A percentile compares a stretch with the other conserved stretches of the same genome.
Conservation (phyloP, 202 grass and related monocot genomes). For the Thinopyrum obtusiflorum region DNA sequence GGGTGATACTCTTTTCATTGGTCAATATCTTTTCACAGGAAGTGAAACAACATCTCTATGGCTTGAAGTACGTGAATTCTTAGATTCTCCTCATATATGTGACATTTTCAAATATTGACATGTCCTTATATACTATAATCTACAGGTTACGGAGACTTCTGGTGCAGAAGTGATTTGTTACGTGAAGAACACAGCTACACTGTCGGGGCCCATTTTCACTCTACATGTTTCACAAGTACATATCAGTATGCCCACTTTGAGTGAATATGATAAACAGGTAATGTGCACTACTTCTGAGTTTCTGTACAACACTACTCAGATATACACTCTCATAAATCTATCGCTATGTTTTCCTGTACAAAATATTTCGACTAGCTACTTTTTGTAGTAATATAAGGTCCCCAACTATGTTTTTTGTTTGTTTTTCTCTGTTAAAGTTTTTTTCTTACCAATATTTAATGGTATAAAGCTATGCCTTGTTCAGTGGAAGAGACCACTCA, state of each 20-base stretch:
- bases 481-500: background rate
- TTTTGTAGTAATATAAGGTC: slow-evolving; percentile 9
- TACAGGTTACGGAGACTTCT: slow-evolving; percentile 65
- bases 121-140: slow-evolving; percentile 15
- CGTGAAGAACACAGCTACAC: slow-evolving; percentile 78
- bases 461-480: background rate
- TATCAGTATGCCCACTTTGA: slow-evolving; percentile 88
- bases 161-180: slow-evolving; percentile 73
- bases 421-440: background rate
- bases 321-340: background rate
- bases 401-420: background rate
- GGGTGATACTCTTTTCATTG: slow-evolving; percentile 95
- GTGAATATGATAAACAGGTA: slow-evolving; percentile 87
- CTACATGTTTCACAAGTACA: slow-evolving; percentile 73
- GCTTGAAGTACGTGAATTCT: slow-evolving; percentile 68
- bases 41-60: slow-evolving; percentile 93
- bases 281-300: slow-evolving; percentile 8
- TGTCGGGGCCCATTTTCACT: slow-evolving; percentile 77
- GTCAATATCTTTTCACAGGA: slow-evolving; percentile 99
- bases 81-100: background rate
- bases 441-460: background rate
- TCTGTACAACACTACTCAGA: slow-evolving; percentile 1
- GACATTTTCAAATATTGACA: background rate
- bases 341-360: background rate
- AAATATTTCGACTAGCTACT: background rate